These are phyloP conservation scores for Xylaria hypoxylon DNA, from an alignment of 2,329 filamentous ascomycete genomes.

Conservation along the genomic window DNA sequence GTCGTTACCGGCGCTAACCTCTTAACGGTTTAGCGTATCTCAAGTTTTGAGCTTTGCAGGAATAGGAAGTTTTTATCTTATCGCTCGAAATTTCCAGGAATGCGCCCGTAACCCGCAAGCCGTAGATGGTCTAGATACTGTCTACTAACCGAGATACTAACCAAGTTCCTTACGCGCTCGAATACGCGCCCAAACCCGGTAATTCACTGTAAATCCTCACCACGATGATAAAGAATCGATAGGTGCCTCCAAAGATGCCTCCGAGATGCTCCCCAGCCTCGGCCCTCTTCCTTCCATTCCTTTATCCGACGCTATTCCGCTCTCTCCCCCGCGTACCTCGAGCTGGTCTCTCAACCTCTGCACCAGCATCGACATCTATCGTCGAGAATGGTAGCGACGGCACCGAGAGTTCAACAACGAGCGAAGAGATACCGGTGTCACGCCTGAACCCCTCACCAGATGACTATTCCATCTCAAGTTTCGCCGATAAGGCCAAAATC, in stretches of 20 bases:
- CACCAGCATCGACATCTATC: constrained; percentile 38
- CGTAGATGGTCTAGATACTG: no score
- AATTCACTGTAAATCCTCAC: neutral
- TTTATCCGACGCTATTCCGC: constrained; percentile 62
- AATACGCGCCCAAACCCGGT: no score
- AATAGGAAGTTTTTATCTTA: constrained; percentile 37
- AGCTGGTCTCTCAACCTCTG: constrained; percentile 44
- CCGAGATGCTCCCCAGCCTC: constrained; percentile 55
- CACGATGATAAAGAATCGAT: constrained; percentile 11
- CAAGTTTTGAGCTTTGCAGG: neutral
- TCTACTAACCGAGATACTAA: no score
- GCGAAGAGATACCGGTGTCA: constrained; percentile 58
- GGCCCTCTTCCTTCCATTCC: constrained; percentile 59
- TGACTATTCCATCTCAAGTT: constrained; percentile 85
- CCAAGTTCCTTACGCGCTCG: no score
- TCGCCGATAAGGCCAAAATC: constrained; percentile 86
- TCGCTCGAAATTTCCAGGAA: constrained; percentile 32
- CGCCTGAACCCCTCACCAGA: constrained; percentile 84
- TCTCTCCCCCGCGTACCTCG: constrained; percentile 45
- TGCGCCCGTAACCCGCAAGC: no score
- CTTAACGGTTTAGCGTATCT: constrained; percentile 14
- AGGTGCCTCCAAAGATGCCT: constrained; percentile 53
- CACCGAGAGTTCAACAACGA: constrained; percentile 48
- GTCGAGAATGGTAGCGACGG: constrained; percentile 39
- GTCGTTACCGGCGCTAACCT: constrained; percentile 36